Percentiles rank a stretch among this genome's conserved stretches.
These are phyloP conservation scores for Fusarium sp. DNA, from an alignment of 2,329 filamentous ascomycete species.

Conservation along the genomic window DNA sequence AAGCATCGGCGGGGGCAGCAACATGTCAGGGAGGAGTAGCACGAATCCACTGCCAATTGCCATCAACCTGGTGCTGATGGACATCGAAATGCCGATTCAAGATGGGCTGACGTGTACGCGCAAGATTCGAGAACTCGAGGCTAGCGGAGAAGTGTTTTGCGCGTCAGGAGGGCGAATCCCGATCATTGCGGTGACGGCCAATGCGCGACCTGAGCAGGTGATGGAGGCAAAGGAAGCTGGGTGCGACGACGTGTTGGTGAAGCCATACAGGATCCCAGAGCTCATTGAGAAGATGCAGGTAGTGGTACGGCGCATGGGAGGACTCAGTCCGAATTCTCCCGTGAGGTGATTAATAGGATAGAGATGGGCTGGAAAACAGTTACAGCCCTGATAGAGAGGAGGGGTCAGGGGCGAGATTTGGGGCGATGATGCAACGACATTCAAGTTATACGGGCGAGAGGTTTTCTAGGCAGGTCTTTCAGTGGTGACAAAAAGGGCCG, in stretches of 20 bases:
- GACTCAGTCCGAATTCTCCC: conserved; percentile 45
- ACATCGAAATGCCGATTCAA: conserved; percentile 82
- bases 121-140: conserved; percentile 72
- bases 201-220: conserved; percentile 73
- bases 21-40: conserved; percentile 24
- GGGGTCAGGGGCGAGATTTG: not conserved
- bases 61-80: conserved; percentile 77
- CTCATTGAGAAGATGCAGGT: conserved; percentile 69
- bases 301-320: conserved; percentile 54
- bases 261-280: conserved; percentile 75
- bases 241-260: conserved; percentile 76
- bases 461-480: not conserved
- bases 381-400: conserved; percentile 16
- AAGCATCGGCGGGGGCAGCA: conserved; percentile 1
- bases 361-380: conserved; percentile 30
- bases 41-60: conserved; percentile 45
- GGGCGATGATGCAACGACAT: not conserved
- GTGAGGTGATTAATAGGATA: conserved; percentile 32
- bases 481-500: not conserved
- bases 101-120: conserved; percentile 76
- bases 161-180: conserved; percentile 64
- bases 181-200: conserved; percentile 76
- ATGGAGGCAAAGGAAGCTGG: conserved; percentile 62
- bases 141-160: conserved; percentile 60
- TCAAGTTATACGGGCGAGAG: not conserved